Percentiles rank a stretch among this genome's conserved stretches.
phyloP scores from a whole-genome alignment of 202 grass and related monocot species.

The Musa balbisiana region DNA sequence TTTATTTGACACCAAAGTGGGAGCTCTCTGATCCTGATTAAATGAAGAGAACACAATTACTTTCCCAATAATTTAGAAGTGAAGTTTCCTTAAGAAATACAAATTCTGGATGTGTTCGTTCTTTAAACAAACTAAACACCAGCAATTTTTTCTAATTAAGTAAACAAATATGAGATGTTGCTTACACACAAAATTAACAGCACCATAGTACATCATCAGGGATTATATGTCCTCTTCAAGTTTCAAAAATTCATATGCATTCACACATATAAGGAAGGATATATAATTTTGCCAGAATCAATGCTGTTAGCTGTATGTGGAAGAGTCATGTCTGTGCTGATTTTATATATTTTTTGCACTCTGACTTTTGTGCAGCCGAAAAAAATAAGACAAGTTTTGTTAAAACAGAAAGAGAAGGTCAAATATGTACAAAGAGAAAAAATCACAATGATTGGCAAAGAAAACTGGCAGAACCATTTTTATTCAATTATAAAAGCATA shows the following conservation, averaged over 20 bases:
- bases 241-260: neutral
- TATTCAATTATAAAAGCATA: no score
- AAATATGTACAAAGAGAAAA: no score
- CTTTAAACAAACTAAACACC: neutral
- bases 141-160: neutral
- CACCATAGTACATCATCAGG: neutral
- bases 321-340: neutral
- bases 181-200: neutral
- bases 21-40: constrained; percentile 8
- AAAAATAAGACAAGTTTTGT: no score
- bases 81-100: neutral
- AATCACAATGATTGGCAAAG: no score
- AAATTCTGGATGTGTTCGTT: neutral
- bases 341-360: neutral
- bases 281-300: neutral
- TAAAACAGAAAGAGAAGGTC: no score
- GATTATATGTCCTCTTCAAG: neutral
- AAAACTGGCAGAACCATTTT: no score
- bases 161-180: neutral
- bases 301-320: neutral
- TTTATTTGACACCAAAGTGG: neutral
- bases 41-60: neutral
- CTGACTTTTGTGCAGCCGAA: no score
- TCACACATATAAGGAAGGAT: neutral
- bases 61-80: neutral